Base-by-base conservation (phyloP, 2,329 filamentous ascomycete species). In the Raffaelea deltoideospora region DNA sequence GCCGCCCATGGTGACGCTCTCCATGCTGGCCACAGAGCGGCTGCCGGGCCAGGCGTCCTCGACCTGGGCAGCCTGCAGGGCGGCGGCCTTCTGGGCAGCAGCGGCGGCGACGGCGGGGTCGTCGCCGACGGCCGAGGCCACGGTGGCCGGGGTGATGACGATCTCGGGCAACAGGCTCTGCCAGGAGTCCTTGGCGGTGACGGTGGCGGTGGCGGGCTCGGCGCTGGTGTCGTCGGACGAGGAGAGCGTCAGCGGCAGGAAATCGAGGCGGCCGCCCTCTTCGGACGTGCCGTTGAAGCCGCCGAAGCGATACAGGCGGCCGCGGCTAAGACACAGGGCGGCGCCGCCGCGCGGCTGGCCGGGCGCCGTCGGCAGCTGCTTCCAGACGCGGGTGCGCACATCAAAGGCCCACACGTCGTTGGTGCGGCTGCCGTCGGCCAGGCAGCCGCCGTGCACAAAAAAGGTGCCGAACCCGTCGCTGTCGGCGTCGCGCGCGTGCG, bases 381-480 rank as follows among this genome's bases (percentile, higher is more conserved):
- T 72, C 85, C 85, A 93, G 2, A 65, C 61, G 37, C 65, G 61
- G 8, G 64, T 65, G 33, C 60, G 61, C 19, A 88, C 56, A 49
- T 79, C 74, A 51, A 92, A 92, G 0, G 73, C 72, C 85, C 85
- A 93, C 6, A 87, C 56, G 50, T 93, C 85, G 10, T 63, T 60
- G 28, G 63, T 61, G 3, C 81, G 61, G 11, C 72, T 76, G 10
- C 74, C 79, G 21, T 59, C 66, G 6, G 69, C 66, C 0, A 81
- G 66, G 48, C 76, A 81, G 4, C 85, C 84, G 5, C 79, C 83
- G 52, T 92, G 84, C 23, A 93, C 53, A 50, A 82, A 78, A 32
- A 93, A 61, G 0, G 72, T 81, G 17, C 77, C 74, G 38, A 72
- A 69, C 4, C 77, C 79, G 31, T 72, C 64, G 3, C 61, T 61